These are phyloP conservation scores for Citrullus amarus DNA, from an alignment of 306 rosid species.

Conservation along the genomic window DNA sequence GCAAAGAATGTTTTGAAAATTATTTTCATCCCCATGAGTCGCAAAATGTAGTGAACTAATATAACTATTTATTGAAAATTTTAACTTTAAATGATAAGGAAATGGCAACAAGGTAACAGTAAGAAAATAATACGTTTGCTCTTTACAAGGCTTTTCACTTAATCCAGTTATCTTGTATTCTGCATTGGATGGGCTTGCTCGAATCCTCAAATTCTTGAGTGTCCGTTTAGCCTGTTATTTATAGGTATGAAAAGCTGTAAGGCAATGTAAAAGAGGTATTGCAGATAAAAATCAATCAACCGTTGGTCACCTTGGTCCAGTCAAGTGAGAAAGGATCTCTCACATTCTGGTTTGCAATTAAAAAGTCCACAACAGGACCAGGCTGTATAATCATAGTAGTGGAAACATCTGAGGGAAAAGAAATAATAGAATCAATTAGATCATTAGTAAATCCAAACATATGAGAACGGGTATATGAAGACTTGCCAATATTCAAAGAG, in stretches of 20 bases:
- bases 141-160: conserved; percentile 65
- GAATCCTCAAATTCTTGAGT: conserved; percentile 70
- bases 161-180: conserved; percentile 85
- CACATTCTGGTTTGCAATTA: conserved; percentile 66
- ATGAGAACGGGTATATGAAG: not conserved
- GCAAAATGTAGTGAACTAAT: not conserved
- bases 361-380: conserved; percentile 87
- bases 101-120: not conserved
- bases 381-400: conserved; percentile 84
- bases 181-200: conserved; percentile 46
- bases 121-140: conserved; percentile 38
- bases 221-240: conserved; percentile 64
- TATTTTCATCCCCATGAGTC: not conserved
- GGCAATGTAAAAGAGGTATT: not conserved
- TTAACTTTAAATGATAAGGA: not conserved
- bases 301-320: conserved; percentile 63
- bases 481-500: conserved; percentile 65
- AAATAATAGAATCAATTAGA: not conserved
- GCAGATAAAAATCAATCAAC: not conserved
- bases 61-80: not conserved
- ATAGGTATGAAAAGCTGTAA: not conserved
- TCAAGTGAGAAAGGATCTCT: conserved; percentile 56
- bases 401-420: conserved; percentile 51
- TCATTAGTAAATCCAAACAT: not conserved
- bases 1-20: not conserved